Evolutionary conservation across 1,284 basidiomycete species (phyloP), one percentile per base, ranked within the genome.

Genomic region (Cryptococcus sp.): DNA sequence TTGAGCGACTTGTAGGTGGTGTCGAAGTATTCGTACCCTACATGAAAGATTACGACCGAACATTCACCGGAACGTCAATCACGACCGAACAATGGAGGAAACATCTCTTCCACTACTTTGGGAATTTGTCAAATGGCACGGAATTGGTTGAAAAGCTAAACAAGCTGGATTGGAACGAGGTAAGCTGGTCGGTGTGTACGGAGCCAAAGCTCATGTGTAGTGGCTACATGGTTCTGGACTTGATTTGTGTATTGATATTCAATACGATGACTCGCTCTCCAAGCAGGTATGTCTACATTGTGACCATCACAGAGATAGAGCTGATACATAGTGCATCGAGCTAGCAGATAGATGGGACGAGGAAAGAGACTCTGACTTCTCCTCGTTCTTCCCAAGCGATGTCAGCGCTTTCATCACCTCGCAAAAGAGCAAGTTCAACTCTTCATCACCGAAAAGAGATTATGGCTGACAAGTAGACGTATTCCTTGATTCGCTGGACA

Each of bases 161-260:
- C 59, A 79, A 76, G 47, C 80, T 96, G 39, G 84, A 92, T 66
- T 93, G 86, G 84, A 76, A 91, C 67, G 89, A 85, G 46, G 71
- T 73, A 54, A 54, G 70, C 59, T 1, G 5, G 19, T 28, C 39
- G 18, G 11, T n/a, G 39, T 10, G 18, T 10, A 21, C 19, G 39
- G n/a, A 21, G 39, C 19, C 19, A 21, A 1, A 9, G 16, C 14
- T 45, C 60, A 7, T 34, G 10, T n/a, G 1, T 40, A 71, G 40
- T 97, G 92, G 92, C 77, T 96, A 42, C 82, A 87, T 63, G 92
- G 92, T 39, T 85, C 87, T 69, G 91, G 91, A 0, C 59, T 80
- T 7, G 78, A 84, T 55, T 81, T 96, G 16, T 91, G 90, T 0
- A 88, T 86, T 1, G 77, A 87, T 65, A 81, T 91, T 75, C 79